Conservation (phyloP, 2,329 filamentous ascomycete species). For the Stagonosporopsis tanaceti region DNA sequence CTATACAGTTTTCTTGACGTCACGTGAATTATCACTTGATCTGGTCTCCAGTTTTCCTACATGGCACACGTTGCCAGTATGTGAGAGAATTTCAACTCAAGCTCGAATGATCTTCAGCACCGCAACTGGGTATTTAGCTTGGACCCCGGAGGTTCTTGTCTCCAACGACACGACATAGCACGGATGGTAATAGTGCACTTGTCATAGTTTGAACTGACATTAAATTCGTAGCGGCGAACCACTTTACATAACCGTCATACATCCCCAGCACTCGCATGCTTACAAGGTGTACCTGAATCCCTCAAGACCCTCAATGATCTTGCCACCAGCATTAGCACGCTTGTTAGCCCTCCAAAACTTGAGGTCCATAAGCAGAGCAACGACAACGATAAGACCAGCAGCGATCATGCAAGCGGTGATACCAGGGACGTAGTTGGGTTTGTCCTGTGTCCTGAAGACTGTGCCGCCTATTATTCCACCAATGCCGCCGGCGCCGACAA, state of each 20-base stretch:
- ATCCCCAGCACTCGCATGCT: not conserved
- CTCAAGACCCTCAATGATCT: constrained; percentile 48
- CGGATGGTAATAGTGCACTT: too few relatives aligned
- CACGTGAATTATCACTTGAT: too few relatives aligned
- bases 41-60: too few relatives aligned
- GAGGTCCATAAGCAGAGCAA: constrained; percentile 41
- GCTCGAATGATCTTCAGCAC: too few relatives aligned
- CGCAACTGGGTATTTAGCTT: too few relatives aligned
- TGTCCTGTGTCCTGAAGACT: constrained; percentile 66
- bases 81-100: too few relatives aligned
- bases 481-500: constrained; percentile 78
- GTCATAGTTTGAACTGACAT: not conserved
- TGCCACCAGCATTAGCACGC: constrained; percentile 49
- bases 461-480: constrained; percentile 80
- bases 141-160: too few relatives aligned
- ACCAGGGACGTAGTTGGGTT: constrained; percentile 45
- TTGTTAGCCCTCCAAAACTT: constrained; percentile 49
- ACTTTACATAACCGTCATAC: not conserved
- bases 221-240: not conserved
- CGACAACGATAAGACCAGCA: constrained; percentile 45
- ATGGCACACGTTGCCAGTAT: too few relatives aligned
- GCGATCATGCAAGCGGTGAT: constrained; percentile 50
- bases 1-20: too few relatives aligned
- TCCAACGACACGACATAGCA: too few relatives aligned
- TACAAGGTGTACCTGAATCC: constrained; percentile 45